Conservation (phyloP, 139 green algal genomes). For the Chlamydomonas eustigma region DNA sequence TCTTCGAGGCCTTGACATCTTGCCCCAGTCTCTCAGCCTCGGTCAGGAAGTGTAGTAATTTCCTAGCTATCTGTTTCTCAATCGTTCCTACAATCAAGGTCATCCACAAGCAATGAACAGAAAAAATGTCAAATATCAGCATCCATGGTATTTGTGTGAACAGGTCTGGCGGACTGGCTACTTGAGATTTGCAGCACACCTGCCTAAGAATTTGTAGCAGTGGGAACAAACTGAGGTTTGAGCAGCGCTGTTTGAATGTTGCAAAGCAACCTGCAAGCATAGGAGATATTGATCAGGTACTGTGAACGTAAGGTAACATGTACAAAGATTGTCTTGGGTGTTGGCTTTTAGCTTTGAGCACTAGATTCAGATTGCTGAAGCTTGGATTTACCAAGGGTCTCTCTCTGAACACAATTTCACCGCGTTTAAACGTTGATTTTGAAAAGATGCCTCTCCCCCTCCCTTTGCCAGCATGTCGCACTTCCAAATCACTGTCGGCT, state of each 20-base stretch:
- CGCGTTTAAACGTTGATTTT: not conserved
- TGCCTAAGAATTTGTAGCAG: conserved; percentile 8
- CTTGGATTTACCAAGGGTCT: not conserved
- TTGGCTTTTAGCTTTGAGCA: not conserved
- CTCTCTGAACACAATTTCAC: not conserved
- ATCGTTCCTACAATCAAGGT: conserved; percentile 6
- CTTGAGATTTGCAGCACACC: not conserved
- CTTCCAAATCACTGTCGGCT: not conserved
- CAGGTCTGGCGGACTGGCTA: no score
- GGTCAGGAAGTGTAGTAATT: not conserved
- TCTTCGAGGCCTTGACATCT: no score
- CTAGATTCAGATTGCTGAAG: not conserved
- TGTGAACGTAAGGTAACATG: not conserved
- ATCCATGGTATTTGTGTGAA: no score
- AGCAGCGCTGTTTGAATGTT: not conserved
- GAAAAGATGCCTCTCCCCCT: conserved; percentile 1
- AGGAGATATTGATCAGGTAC: not conserved
- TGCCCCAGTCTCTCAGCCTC: not conserved
- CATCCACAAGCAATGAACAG: no score
- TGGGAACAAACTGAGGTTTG: conserved; percentile 4
- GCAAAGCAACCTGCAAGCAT: conserved; percentile 15
- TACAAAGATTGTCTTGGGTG: not conserved
- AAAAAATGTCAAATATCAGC: no score
- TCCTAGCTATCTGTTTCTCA: conserved; percentile 7
- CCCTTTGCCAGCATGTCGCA: not conserved